Base-by-base conservation (phyloP, 2,329 filamentous ascomycete species). In the Aspergillus sp. region DNA sequence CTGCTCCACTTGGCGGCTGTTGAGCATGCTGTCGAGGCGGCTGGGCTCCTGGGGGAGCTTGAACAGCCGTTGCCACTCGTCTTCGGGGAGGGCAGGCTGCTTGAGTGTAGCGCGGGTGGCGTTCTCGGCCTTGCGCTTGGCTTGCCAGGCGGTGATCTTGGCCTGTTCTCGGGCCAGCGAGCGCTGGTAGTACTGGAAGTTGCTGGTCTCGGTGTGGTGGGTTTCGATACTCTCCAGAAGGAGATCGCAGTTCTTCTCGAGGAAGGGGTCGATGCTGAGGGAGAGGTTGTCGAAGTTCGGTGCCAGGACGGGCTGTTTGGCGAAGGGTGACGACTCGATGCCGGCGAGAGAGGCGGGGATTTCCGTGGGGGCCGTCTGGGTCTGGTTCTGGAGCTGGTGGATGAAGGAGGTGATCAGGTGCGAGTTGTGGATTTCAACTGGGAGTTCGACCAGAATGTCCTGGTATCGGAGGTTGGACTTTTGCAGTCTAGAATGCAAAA, bases 181-280 rank as follows among this genome's bases (percentile, higher is more conserved):
- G 73, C 95, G 88, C 82, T 97, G 93, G 84, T 97, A 97, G 86
- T 91, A 92, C 80, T 97, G 93, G 83, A 96, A 95, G 86, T 99
- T 99, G 88, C 98, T 98, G 77, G 96, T 90, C 81, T 99, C 95
- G 63, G 93, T 97, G 83, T 98, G 95, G 84, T 99, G 95, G 59
- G 91, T 90, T 84, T 99, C 95, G 77, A 99, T 97, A 83, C 91
- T 93, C 76, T 99, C 95, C 66, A 98, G 88, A 60, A 99, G 87
- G 69, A 97, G 87, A 76, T 99, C 94, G 82, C 93, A 97, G 56
- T 94, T 97, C 87, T 97, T 97, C 85, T 98, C 94, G 52, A 99
- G 88, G 85, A 96, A 97, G 34, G 95, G 95, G 77, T 99, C 95
- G 79, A 98, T 96, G 68, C 91, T 92, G 65, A 99, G 88, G 71